Conservation (phyloP, 768 basidiomycete genomes). For the Strobilomyces dryophilus region DNA sequence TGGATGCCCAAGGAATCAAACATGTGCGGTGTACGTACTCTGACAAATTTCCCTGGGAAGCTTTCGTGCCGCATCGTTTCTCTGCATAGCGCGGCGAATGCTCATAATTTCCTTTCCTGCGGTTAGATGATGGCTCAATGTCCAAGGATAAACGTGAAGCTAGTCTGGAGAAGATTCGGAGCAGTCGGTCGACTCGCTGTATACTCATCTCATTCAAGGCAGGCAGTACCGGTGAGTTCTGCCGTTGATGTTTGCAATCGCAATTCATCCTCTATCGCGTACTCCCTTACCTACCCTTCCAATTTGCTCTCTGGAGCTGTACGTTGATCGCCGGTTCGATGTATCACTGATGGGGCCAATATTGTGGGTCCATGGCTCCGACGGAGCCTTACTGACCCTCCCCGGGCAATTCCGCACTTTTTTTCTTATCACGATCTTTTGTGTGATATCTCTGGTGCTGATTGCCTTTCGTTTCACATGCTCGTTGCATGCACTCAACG, state of each 20-base stretch:
- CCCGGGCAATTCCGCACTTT: neutral
- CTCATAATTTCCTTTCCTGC: slow-evolving; percentile 2
- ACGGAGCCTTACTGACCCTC: neutral
- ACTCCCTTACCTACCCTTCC: neutral
- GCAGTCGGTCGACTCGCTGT: slow-evolving; percentile 51
- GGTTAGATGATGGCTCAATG: slow-evolving; percentile 87
- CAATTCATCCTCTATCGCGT: neutral
- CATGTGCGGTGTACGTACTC: slow-evolving; percentile 79
- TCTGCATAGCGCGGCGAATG: neutral
- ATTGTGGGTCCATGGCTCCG: neutral
- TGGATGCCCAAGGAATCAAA: slow-evolving; percentile 59
- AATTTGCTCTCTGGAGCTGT: neutral
- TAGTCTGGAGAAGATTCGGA: slow-evolving; percentile 70
- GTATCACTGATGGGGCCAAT: neutral
- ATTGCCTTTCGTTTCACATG: slow-evolving; percentile 7
- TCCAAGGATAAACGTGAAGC: slow-evolving; percentile 68
- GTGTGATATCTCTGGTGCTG: slow-evolving; percentile 1
- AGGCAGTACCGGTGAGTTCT: slow-evolving; percentile 74
- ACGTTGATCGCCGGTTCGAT: neutral
- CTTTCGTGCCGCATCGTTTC: neutral
- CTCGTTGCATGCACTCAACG: neutral
- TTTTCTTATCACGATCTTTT: neutral
- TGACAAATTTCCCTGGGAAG: neutral
- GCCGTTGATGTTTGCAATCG: neutral
- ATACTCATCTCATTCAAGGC: slow-evolving; percentile 97